Evolutionary conservation across 2,329 filamentous ascomycete species (phyloP).

Genomic region (Fusarium foetens): DNA sequence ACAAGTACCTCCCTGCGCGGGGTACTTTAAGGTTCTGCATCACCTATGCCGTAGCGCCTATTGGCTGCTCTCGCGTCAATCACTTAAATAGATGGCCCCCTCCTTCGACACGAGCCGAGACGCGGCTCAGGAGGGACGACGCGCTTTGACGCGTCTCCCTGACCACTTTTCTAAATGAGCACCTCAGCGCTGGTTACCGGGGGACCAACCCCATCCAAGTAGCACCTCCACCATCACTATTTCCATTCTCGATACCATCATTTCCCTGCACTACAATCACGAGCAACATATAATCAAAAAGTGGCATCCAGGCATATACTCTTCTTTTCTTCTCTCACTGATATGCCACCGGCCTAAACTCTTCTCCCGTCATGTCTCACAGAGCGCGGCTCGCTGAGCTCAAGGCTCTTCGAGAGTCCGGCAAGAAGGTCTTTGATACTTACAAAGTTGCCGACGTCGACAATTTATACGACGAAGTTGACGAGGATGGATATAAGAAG

Average conservation of each 20-base stretch:
- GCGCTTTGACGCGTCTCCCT: constrained; percentile 32
- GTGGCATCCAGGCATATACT: not conserved
- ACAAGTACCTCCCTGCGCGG: not conserved
- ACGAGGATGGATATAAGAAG: constrained; percentile 97
- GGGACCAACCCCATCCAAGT: constrained; percentile 26
- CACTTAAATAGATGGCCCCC: constrained; percentile 27
- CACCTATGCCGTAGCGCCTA: not conserved
- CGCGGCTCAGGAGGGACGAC: constrained; percentile 15
- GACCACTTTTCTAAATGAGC: constrained; percentile 38
- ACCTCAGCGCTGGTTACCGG: constrained; percentile 26
- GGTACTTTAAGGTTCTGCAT: constrained; percentile 1
- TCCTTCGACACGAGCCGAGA: constrained; percentile 20
- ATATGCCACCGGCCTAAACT: constrained; percentile 39
- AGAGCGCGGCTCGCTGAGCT: constrained; percentile 78
- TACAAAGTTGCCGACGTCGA: constrained; percentile 89
- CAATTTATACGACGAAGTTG: constrained; percentile 93
- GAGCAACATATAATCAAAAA: not conserved
- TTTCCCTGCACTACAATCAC: constrained; percentile 9
- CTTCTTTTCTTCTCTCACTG: constrained; percentile 5
- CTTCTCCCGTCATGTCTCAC: constrained; percentile 49
- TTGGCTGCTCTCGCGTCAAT: constrained; percentile 13
- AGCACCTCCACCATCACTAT: constrained; percentile 20
- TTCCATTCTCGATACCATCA: constrained; percentile 10
- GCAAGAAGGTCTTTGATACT: constrained; percentile 88
- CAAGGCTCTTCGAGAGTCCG: constrained; percentile 82